Percentiles rank a stretch among this genome's conserved stretches.
These are phyloP conservation scores for Cyclotella distinguenda DNA, from an alignment of 108 stramenopile species.

Conservation along the genomic window DNA sequence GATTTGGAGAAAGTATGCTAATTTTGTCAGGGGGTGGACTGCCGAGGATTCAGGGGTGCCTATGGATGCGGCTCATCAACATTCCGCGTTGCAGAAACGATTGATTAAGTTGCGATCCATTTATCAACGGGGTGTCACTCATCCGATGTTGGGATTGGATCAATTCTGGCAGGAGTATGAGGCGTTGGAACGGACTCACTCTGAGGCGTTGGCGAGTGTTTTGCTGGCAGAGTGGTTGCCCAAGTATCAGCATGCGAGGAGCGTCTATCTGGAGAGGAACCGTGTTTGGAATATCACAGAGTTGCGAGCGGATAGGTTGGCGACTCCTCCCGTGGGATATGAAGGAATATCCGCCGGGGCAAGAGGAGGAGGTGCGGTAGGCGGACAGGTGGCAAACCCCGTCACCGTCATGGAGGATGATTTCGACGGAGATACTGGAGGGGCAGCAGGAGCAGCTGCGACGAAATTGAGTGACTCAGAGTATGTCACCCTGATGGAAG, in stretches of 20 bases:
- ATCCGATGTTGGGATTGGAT: conserved; percentile 87
- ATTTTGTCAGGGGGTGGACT: conserved; percentile 64
- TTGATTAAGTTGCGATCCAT: conserved; percentile 63
- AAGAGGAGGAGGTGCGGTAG: conserved; percentile 11
- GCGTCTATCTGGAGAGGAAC: conserved; percentile 79
- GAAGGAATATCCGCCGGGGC: conserved; percentile 9
- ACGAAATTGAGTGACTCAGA: conserved; percentile 44
- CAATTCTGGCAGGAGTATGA: conserved; percentile 88
- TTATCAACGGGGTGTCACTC: conserved; percentile 74
- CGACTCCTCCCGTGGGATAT: conserved; percentile 63
- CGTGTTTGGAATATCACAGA: conserved; percentile 61
- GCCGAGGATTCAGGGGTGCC: neutral
- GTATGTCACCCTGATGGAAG: conserved; percentile 52
- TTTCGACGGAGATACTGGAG: conserved; percentile 32
- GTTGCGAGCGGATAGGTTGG: conserved; percentile 58
- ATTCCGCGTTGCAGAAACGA: conserved; percentile 57
- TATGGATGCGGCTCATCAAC: conserved; percentile 38
- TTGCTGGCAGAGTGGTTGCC: conserved; percentile 72
- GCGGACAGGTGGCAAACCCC: too few relatives aligned
- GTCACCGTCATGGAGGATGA: too few relatives aligned
- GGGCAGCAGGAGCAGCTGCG: conserved; percentile 18
- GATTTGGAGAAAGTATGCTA: conserved; percentile 73
- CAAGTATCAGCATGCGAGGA: conserved; percentile 86
- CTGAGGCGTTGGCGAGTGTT: conserved; percentile 71
- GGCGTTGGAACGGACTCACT: conserved; percentile 73